Evolutionary conservation across 2,329 filamentous ascomycete species (phyloP).

Genomic region (Fusarium nurragi): DNA sequence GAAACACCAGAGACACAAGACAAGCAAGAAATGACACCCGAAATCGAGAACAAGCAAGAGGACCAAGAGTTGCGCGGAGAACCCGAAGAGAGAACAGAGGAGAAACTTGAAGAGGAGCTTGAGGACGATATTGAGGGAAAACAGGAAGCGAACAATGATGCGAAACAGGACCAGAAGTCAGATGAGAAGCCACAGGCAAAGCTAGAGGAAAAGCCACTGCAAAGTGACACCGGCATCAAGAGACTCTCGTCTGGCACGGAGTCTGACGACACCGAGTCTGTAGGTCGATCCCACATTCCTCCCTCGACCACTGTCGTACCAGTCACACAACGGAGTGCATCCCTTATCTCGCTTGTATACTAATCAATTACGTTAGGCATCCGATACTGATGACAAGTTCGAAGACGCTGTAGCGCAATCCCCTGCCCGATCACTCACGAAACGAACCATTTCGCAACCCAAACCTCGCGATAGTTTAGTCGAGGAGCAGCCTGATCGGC

Average conservation of each 20-base stretch:
- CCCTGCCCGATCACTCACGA: conserved; percentile 72
- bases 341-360: conserved; percentile 24
- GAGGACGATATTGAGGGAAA: conserved; percentile 1
- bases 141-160: not conserved
- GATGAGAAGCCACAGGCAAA: not conserved
- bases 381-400: conserved; percentile 63
- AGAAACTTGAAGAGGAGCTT: conserved; percentile 2
- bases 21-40: conserved; percentile 7
- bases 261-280: conserved; percentile 45
- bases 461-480: conserved; percentile 43
- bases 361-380: conserved; percentile 38
- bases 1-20: not conserved
- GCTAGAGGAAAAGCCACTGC: conserved; percentile 19
- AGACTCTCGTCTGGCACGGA: conserved; percentile 47
- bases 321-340: conserved; percentile 34
- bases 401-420: conserved; percentile 80
- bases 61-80: conserved; percentile 5
- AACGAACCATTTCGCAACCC: conserved; percentile 52
- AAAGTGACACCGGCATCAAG: conserved; percentile 38
- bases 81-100: not conserved
- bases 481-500: conserved; percentile 19
- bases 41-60: conserved; percentile 17
- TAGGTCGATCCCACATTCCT: conserved; percentile 39
- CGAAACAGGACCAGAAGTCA: not conserved
- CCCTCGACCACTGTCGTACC: conserved; percentile 16